Evolutionary conservation across 257 asterid species (phyloP).

Genomic region (Leptodermis oblonga): DNA sequence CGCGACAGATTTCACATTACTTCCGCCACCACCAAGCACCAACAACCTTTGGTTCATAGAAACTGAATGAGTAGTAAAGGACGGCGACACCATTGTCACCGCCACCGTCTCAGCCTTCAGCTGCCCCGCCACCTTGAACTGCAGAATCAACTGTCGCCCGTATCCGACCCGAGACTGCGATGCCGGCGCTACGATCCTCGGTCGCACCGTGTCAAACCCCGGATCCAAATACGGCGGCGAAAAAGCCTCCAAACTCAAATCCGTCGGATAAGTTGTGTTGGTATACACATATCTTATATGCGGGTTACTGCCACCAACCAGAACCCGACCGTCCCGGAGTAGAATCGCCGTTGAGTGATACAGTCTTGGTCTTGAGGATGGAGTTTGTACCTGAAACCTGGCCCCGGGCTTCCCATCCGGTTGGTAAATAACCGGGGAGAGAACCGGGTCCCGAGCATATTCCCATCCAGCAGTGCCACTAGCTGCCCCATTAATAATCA

Average conservation of each 20-base stretch:
- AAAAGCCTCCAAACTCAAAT: constrained; percentile 29
- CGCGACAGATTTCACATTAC: constrained; percentile 13
- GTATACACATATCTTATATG: constrained; percentile 19
- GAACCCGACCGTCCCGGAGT: constrained; percentile 39
- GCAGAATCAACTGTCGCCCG: constrained; percentile 1
- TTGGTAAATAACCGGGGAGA: constrained; percentile 31
- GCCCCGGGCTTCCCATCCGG: constrained; percentile 12
- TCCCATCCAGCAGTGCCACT: constrained; percentile 42
- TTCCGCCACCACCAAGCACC: constrained; percentile 10
- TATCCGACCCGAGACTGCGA: constrained; percentile 18
- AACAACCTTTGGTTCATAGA: constrained; percentile 45
- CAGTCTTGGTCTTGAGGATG: constrained; percentile 31
- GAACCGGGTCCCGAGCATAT: constrained; percentile 28
- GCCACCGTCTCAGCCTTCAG: constrained; percentile 6
- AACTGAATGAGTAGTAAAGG: constrained; percentile 38
- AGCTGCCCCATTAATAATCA: constrained; percentile 39
- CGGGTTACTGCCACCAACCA: constrained; percentile 46
- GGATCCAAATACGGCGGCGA: constrained; percentile 34
- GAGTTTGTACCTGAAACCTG: constrained; percentile 25
- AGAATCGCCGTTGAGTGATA: constrained; percentile 40
- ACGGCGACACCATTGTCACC: constrained; percentile 39
- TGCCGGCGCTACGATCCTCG: constrained; percentile 19
- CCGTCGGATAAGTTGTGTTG: constrained; percentile 26
- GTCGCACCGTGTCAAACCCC: neutral
- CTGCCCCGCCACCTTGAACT: constrained; percentile 10